phyloP scores from a whole-genome alignment of 2,329 filamentous ascomycete genomes.

The Trichophyton schoenleinii region DNA sequence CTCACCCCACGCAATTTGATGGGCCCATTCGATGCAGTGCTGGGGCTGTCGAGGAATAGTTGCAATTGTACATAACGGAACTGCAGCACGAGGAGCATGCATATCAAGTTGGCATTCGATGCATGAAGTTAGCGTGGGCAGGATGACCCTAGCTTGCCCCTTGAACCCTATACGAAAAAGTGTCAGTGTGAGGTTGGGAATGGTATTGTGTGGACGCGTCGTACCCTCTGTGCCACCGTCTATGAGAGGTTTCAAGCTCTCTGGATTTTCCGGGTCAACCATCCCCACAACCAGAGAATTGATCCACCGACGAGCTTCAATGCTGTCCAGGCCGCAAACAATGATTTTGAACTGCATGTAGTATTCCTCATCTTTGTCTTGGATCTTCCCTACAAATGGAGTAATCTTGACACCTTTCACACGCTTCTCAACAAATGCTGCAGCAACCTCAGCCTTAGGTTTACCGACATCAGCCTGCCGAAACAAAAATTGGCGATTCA shows the following conservation, averaged over 20 bases:
- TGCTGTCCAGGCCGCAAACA: slow-evolving; percentile 88
- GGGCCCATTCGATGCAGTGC: slow-evolving; percentile 97
- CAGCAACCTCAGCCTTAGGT: slow-evolving; percentile 85
- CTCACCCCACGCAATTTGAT: slow-evolving; percentile 92
- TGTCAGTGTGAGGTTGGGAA: slow-evolving; percentile 12
- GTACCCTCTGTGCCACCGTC: slow-evolving; percentile 87
- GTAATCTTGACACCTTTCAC: slow-evolving; percentile 88
- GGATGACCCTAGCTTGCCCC: slow-evolving; percentile 82
- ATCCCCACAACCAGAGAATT: slow-evolving; percentile 86
- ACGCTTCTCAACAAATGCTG: slow-evolving; percentile 76
- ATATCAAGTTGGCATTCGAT: slow-evolving; percentile 98
- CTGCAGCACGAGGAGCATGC: slow-evolving; percentile 93
- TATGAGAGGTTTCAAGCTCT: slow-evolving; percentile 83
- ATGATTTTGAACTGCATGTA: slow-evolving; percentile 95
- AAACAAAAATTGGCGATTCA: slow-evolving; percentile 96
- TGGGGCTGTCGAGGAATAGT: slow-evolving; percentile 94
- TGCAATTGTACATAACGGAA: slow-evolving; percentile 90
- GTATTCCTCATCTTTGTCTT: slow-evolving; percentile 91
- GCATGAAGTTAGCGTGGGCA: slow-evolving; percentile 86
- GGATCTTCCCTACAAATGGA: slow-evolving; percentile 85
- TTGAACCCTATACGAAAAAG: slow-evolving; percentile 58
- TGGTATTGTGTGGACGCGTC: not conserved
- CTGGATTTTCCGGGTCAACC: slow-evolving; percentile 69
- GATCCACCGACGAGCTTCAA: slow-evolving; percentile 97
- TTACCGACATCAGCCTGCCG: slow-evolving; percentile 83